Conservation (phyloP, 2,329 filamentous ascomycete genomes). For the Penicillium corylophilum region DNA sequence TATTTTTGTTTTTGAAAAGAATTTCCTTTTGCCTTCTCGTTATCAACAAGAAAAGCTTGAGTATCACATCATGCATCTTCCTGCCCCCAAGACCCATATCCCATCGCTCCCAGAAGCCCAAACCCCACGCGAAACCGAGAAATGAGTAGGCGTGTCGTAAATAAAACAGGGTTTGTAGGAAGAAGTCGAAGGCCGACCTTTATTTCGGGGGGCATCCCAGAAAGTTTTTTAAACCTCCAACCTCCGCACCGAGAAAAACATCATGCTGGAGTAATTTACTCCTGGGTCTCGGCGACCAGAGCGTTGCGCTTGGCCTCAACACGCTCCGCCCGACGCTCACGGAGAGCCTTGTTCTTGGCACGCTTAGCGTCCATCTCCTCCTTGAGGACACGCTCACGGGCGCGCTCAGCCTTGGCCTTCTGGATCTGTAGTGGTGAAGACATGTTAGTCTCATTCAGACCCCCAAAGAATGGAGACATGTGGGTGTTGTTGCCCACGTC, state of each 20-base stretch:
- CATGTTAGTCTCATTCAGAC: constrained; percentile 17
- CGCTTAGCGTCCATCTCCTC: constrained; percentile 99
- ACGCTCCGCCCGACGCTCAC: constrained; percentile 96
- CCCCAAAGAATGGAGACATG: too few relatives aligned
- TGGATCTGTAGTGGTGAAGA: constrained; percentile 70
- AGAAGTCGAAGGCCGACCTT: constrained; percentile 29
- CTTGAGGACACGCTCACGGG: constrained; percentile 91
- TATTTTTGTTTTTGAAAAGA: constrained; percentile 23
- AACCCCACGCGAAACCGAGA: constrained; percentile 18
- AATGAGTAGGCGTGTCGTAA: constrained; percentile 11
- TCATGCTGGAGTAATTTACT: constrained; percentile 38
- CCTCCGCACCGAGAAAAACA: constrained; percentile 38
- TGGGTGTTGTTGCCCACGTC: neutral
- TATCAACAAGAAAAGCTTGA: constrained; percentile 31
- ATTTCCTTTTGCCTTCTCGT: constrained; percentile 31
- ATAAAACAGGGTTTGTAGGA: constrained; percentile 7
- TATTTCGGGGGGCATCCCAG: constrained; percentile 30
- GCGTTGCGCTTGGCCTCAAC: constrained; percentile 86
- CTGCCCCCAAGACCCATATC: constrained; percentile 17
- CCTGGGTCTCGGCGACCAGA: constrained; percentile 68
- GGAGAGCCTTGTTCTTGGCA: constrained; percentile 99
- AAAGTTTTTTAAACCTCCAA: constrained; percentile 29
- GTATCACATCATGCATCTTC: constrained; percentile 32
- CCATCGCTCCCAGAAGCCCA: constrained; percentile 17
- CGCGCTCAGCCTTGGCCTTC: constrained; percentile 99